Evolutionary conservation across 1,284 basidiomycete genomes (phyloP).

Genomic region (Moesziomyces aphidis): DNA sequence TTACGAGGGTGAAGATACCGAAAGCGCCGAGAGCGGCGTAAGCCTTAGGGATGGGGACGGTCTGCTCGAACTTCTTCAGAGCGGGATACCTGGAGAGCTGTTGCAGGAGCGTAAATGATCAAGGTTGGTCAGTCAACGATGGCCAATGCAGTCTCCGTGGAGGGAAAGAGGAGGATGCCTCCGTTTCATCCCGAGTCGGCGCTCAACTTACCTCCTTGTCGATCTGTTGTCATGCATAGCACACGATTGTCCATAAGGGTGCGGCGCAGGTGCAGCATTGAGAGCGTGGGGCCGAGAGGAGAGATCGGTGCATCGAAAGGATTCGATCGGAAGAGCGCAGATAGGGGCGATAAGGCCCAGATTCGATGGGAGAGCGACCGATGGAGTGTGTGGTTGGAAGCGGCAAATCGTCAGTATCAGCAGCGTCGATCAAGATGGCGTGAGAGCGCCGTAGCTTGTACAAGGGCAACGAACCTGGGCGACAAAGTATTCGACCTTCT

Average conservation of each 20-base stretch:
- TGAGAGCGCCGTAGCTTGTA: too few relatives aligned
- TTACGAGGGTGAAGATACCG: conserved; percentile 70
- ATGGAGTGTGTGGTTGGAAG: too few relatives aligned
- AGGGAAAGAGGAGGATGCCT: neutral
- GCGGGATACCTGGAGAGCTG: conserved; percentile 89
- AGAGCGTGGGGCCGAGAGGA: neutral
- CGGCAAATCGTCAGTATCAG: conserved; percentile 3
- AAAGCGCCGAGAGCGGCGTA: conserved; percentile 84
- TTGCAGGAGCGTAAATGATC: neutral
- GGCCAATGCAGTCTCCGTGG: neutral
- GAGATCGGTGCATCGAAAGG: neutral
- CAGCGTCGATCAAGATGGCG: neutral
- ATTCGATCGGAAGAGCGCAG: neutral
- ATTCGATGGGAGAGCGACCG: too few relatives aligned
- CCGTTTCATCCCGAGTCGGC: neutral
- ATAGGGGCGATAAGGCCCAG: too few relatives aligned
- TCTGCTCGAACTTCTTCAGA: conserved; percentile 78
- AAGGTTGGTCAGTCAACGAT: neutral
- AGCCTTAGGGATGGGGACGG: conserved; percentile 91
- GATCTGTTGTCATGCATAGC: conserved; percentile 72
- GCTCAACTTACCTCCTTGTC: conserved; percentile 86
- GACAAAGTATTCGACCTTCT: conserved; percentile 66
- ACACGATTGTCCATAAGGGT: neutral
- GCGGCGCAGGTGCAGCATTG: neutral
- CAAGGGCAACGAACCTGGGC: conserved; percentile 56